Base-by-base conservation (phyloP, 345 rosid species). In the Mangifera indica region DNA sequence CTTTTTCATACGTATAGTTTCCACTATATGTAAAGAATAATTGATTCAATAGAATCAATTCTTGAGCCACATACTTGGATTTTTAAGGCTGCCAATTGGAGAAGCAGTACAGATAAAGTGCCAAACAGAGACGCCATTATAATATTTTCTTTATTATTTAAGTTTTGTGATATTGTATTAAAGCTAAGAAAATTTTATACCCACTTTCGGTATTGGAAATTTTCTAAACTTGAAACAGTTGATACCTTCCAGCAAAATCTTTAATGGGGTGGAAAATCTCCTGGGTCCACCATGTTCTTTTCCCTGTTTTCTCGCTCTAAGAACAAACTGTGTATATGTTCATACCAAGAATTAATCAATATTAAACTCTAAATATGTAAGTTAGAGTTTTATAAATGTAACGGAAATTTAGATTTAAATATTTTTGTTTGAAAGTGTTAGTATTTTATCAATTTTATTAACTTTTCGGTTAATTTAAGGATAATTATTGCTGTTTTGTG, bases 141-240 rank as follows among this genome's bases (percentile, higher is more conserved):
- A 62, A 20, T 49, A 18, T 10, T 53, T 26, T 29, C 32, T 14
- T 8, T 25, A 21, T 52, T 40, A 7, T 53, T 69, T 13, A 58
- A 60, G 32, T 48, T 11, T 32, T 3, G 3, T 5, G 40, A 29
- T 46, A 18, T 4, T 7, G 66, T 12, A 21, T 69, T 54, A 45
- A 66, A 46, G 80, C 44, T 40, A 46, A 40, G 70, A 29, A 13
- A 12, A 7, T 20, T 21, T 18, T 15, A 29, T 61, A 34, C 12
- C 58, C 76, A 60, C 60, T 26, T 62, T 37, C 17, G 56, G 44
- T 21, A 6, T 17, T 42, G 76, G 78, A 75, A 66, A 58, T 74
- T 81, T 67, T 72, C 46, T 71, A 52, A 72, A 77, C 64, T 72
- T 55, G 78, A 48, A 58, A 79, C 81, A 72, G 62, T 69, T 45